Percentiles rank a stretch among this genome's conserved stretches.
Evolutionary conservation across 2,329 filamentous ascomycete genomes (phyloP).

Genomic region (Arthrobotrys conoides): DNA sequence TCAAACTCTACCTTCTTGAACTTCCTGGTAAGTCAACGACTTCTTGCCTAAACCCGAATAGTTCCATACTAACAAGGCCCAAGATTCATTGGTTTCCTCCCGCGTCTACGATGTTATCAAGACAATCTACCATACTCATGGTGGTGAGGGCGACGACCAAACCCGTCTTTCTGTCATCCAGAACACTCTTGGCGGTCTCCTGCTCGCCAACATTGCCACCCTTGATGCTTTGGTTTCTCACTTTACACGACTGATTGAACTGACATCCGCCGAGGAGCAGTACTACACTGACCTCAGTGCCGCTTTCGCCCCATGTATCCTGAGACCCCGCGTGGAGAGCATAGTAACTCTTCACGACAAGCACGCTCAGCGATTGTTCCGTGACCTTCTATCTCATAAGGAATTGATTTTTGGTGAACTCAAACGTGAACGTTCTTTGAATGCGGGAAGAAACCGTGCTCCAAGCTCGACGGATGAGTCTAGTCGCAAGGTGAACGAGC

Average conservation of each 20-base stretch:
- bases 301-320: slow-evolving; percentile 83
- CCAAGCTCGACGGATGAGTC: slow-evolving; percentile 92
- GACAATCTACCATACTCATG: slow-evolving; percentile 90
- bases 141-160: slow-evolving; percentile 81
- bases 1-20: slow-evolving; percentile 95
- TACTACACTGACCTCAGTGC: slow-evolving; percentile 83
- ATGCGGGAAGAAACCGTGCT: slow-evolving; percentile 79
- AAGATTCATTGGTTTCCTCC: slow-evolving; percentile 97
- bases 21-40: slow-evolving; percentile 79
- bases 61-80: slow-evolving; percentile 27
- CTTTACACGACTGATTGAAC: slow-evolving; percentile 94
- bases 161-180: slow-evolving; percentile 91
- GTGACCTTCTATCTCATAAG: slow-evolving; percentile 93
- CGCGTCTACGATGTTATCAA: slow-evolving; percentile 99
- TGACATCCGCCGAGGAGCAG: slow-evolving; percentile 93
- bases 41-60: neutral
- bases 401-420: slow-evolving; percentile 95
- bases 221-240: slow-evolving; percentile 98
- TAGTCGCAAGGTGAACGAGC: slow-evolving; percentile 92
- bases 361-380: slow-evolving; percentile 88
- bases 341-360: slow-evolving; percentile 96
- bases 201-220: slow-evolving; percentile 98
- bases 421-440: slow-evolving; percentile 85
- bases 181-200: slow-evolving; percentile 93
- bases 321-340: slow-evolving; percentile 88